phyloP scores from a whole-genome alignment of 108 stramenopile species.

The Bacterosira constricta region DNA sequence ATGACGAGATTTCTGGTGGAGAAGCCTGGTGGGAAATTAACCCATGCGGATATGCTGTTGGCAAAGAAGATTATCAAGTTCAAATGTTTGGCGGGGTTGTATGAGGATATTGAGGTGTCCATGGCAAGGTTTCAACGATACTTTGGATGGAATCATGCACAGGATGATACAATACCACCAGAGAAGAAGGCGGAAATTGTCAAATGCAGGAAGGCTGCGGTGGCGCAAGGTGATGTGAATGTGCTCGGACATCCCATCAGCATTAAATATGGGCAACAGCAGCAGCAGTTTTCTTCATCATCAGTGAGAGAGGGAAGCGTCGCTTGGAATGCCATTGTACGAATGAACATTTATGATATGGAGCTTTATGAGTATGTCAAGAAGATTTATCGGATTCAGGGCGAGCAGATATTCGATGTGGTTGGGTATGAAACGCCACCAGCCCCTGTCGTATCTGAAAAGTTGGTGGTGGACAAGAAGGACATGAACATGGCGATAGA shows the following conservation, averaged over 20 bases:
- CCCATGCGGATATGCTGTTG: slow-evolving; percentile 37
- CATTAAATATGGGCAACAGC: not conserved
- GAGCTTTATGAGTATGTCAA: slow-evolving; percentile 51
- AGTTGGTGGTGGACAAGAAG: not conserved
- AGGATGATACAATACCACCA: not conserved
- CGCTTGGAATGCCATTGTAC: slow-evolving; percentile 43
- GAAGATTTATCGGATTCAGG: slow-evolving; percentile 35
- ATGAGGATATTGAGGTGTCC: slow-evolving; percentile 42
- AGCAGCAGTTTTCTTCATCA: no score
- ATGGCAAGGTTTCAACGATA: slow-evolving; percentile 45
- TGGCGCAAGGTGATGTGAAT: slow-evolving; percentile 23
- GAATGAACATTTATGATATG: slow-evolving; percentile 46
- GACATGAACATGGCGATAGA: no score
- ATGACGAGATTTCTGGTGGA: slow-evolving; percentile 46
- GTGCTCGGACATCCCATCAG: slow-evolving; percentile 18
- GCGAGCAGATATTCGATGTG: slow-evolving; percentile 31
- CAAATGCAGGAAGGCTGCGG: slow-evolving; percentile 10
- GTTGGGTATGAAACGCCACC: not conserved
- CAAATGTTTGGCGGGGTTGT: slow-evolving; percentile 50
- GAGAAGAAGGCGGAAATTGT: not conserved
- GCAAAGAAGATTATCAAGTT: slow-evolving; percentile 47
- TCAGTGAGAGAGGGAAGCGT: slow-evolving; percentile 26
- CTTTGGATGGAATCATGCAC: slow-evolving; percentile 43
- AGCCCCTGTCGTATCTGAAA: not conserved
- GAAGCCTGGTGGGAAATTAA: slow-evolving; percentile 34